Base-by-base conservation (phyloP, 179 eudicot species). In the Gypsophila paniculata region DNA sequence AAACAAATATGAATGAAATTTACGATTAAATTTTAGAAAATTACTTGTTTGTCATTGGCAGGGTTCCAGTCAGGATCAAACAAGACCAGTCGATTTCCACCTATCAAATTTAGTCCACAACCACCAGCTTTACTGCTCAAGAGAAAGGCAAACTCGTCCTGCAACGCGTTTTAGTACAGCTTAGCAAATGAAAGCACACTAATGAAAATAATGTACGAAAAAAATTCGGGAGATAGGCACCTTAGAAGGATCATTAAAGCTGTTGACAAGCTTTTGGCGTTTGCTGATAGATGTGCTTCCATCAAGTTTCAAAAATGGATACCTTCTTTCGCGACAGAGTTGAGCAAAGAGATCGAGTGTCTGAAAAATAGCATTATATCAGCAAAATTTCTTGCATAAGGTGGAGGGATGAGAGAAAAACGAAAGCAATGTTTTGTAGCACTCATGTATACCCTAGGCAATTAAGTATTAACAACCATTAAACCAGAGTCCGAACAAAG, bases 11-110 rank as follows among this genome's bases (percentile, higher is more conserved):
- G 61, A 52, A 69, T 26, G 17, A 52, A 32, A 32, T 63, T 29
- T 12, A 59, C 49, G 55, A 32, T 59, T 34, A 34, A 15, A 64
- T 17, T 23, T 64, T 12, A 19, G 22, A 34, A 34, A 64, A 59
- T 83, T 90, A 92, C 99, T 85, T 95, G 99, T 88, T 95, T 95
- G 81, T 95, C 99, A 85, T 95, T 95, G 75, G 99, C 99, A 81
- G 99, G 99, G 84, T 95, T 95, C 99, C 99, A 95, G 78, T 95
- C 99, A 76, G 99, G 99, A 84, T 95, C 99, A 77, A 95, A 95
- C 80, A 95, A 87, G 75, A 95, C 93, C 73, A 95, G 83, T 55
- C 99, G 86, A 81, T 95, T 95, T 75, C 97, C 99, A 61, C 99
- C 99, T 34, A 95, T 95, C 86, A 95, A 85, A 83, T 95, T 95